A percentile compares a stretch with the other conserved stretches of the same genome.
phyloP scores from a whole-genome alignment of 345 rosid species.

The Populus nigra region DNA sequence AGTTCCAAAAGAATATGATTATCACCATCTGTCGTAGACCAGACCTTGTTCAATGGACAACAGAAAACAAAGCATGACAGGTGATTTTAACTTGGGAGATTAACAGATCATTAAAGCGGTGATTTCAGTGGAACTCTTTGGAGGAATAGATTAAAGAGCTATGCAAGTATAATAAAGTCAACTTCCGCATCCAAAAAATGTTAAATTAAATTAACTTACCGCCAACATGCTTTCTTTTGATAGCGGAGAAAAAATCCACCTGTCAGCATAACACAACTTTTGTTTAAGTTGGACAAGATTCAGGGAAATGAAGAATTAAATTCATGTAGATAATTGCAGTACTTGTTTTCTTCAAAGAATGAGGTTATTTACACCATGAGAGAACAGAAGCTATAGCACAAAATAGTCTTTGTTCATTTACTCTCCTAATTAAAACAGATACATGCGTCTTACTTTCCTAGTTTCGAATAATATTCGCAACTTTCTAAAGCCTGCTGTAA shows the following conservation, averaged over 20 bases:
- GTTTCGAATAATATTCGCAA: too few relatives aligned
- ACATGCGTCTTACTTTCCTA: too few relatives aligned
- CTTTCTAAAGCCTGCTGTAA: too few relatives aligned
- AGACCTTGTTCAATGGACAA: not conserved
- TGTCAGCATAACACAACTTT: conserved; percentile 22
- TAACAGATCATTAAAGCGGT: not conserved
- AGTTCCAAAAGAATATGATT: not conserved
- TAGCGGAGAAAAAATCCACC: conserved; percentile 88
- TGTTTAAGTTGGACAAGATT: not conserved
- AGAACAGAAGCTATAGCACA: too few relatives aligned
- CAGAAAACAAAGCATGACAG: not conserved
- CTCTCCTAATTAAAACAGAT: too few relatives aligned
- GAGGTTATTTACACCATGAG: too few relatives aligned
- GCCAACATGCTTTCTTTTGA: conserved; percentile 67
- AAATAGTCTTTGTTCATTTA: too few relatives aligned
- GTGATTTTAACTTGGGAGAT: not conserved
- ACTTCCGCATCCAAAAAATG: too few relatives aligned
- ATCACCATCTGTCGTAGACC: not conserved
- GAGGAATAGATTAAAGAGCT: not conserved
- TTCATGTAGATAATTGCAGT: not conserved
- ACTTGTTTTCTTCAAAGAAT: too few relatives aligned
- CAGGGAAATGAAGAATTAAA: not conserved
- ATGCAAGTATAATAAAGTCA: not conserved
- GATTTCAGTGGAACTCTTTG: not conserved
- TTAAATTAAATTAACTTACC: conserved; percentile 39